Base-by-base conservation (phyloP, 2,329 filamentous ascomycete genomes). In the Calonectria ilicicola region DNA sequence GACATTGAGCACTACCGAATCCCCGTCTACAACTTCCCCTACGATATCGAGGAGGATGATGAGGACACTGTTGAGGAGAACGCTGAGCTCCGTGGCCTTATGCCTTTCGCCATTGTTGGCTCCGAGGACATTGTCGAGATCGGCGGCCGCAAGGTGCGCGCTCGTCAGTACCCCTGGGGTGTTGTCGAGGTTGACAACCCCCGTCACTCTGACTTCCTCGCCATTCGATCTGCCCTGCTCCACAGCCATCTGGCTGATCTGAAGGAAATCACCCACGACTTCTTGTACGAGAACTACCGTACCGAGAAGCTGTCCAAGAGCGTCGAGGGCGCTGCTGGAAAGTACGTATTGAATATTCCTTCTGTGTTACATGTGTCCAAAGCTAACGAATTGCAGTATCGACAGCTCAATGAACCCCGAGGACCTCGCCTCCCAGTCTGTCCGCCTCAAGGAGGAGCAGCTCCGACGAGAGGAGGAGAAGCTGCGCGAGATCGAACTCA, bases 251-350 rank as follows among this genome's bases (percentile, higher is more conserved):
- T 99, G 83, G 97, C 97, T 74, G 97, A 99, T 85, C 88, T 99
- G 82, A 99, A 99, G 92, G 97, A 99, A 86, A 99, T 99, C 83
- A 99, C 97, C 65, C 97, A 99, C 86, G 97, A 99, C 86, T 99
- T 99, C 93, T 89, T 99, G 77, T 99, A 99, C 88, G 97, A 99
- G 86, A 99, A 99, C 89, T 99, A 99, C 91, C 95, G 97, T 95
- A 99, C 97, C 83, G 97, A 99, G 94, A 98, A 98, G 90, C 94
- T 99, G 81, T 98, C 95, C 89, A 99, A 98, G 95, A 98, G 95
- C 84, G 97, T 99, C 80, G 96, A 98, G 83, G 95, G 95, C 85
- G 94, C 94, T 87, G 90, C 92, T 86, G 91, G 92, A 91, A 92
- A 92, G 95, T 98, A 94, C 80, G 95, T 95, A 73, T 74, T 70